These are phyloP conservation scores for Populus hybrid DNA, from an alignment of 441 rosid species.

Conservation along the genomic window DNA sequence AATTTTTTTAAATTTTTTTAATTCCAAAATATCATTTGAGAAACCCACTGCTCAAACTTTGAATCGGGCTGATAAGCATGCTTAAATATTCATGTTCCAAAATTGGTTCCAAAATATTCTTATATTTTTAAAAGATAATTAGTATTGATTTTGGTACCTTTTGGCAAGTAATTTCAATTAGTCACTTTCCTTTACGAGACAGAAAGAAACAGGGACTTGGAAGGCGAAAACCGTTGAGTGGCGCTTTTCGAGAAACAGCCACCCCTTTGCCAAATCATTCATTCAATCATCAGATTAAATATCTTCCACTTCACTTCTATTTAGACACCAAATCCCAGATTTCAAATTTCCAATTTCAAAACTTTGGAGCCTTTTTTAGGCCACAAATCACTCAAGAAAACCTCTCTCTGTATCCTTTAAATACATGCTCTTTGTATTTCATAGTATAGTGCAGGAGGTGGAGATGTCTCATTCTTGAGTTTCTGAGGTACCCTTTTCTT, in stretches of 20 bases:
- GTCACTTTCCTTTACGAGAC: neutral
- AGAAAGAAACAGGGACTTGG: neutral
- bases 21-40: no score
- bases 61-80: no score
- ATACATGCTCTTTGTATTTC: neutral
- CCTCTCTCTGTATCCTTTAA: neutral
- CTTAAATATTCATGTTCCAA: no score
- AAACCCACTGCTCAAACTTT: no score
- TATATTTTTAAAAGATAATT: no score
- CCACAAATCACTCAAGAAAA: neutral
- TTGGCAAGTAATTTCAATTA: no score
- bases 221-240: neutral
- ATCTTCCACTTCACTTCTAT: neutral
- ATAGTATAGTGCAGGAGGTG: slow-evolving; percentile 14
- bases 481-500: slow-evolving; percentile 18
- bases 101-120: no score
- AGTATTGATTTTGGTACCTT: neutral
- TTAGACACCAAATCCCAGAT: neutral
- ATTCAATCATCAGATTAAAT: neutral
- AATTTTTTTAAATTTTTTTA: no score
- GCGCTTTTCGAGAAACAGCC: neutral
- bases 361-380: slow-evolving; percentile 14
- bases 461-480: neutral
- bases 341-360: slow-evolving; percentile 9
- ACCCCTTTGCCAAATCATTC: neutral